Evolutionary conservation across 2,329 filamentous ascomycete species (phyloP).

Genomic region (Rachicladosporium sp.): DNA sequence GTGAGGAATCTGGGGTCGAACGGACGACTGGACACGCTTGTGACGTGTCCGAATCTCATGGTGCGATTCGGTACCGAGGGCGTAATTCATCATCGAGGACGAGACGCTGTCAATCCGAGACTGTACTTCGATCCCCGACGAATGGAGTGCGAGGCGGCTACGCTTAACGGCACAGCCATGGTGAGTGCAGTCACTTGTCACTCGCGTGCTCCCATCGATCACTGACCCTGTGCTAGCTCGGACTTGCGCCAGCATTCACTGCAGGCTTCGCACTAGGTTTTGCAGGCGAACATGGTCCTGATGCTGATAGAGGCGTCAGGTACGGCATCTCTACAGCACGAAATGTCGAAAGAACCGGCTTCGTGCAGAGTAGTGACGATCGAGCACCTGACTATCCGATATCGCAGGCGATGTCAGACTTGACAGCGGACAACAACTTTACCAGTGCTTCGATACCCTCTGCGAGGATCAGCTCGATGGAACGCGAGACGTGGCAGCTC

Average conservation of each 20-base stretch:
- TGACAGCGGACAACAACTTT: slow-evolving; percentile 14
- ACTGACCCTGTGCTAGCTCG: slow-evolving; percentile 14
- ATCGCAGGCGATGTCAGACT: slow-evolving; percentile 13
- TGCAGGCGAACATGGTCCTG: slow-evolving; percentile 15
- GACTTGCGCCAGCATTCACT: slow-evolving; percentile 20
- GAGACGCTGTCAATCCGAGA: slow-evolving; percentile 23
- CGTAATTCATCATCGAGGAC: slow-evolving; percentile 22
- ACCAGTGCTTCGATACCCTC: slow-evolving; percentile 21
- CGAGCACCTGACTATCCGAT: slow-evolving; percentile 18
- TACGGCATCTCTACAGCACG: slow-evolving; percentile 18
- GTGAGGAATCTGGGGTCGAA: slow-evolving; percentile 23
- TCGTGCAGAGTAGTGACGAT: slow-evolving; percentile 14
- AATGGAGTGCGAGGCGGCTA: slow-evolving; percentile 11
- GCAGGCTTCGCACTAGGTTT: slow-evolving; percentile 23
- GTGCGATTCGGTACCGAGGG: slow-evolving; percentile 23
- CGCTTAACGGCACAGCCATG: too few species aligned
- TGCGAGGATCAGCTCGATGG: slow-evolving; percentile 20
- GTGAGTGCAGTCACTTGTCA: too few species aligned
- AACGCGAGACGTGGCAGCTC: slow-evolving; percentile 18
- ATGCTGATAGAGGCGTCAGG: slow-evolving; percentile 18
- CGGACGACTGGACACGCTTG: slow-evolving; percentile 22
- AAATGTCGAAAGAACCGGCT: slow-evolving; percentile 15
- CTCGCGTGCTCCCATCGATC: too few species aligned
- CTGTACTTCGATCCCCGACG: slow-evolving; percentile 20
- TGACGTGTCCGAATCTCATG: slow-evolving; percentile 24